A percentile compares a stretch with the other conserved stretches of the same genome.
Evolutionary conservation across 2,329 filamentous ascomycete genomes (phyloP).

Genomic region (Alternaria conjuncta): DNA sequence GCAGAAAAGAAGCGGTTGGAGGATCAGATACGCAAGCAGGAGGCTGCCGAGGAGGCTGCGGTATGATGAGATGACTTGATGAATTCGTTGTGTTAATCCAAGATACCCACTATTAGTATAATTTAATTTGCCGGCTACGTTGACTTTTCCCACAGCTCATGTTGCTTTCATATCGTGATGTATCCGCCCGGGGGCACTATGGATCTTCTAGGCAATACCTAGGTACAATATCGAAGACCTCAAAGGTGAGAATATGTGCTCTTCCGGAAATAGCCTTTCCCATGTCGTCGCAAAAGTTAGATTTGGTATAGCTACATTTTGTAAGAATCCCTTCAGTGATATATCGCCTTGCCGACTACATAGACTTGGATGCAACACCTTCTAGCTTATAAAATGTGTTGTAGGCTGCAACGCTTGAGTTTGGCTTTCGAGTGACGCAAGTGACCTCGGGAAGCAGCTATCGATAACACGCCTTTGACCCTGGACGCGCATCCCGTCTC

Average conservation of each 20-base stretch:
- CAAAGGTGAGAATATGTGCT: neutral
- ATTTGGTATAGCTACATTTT: neutral
- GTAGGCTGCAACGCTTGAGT: neutral
- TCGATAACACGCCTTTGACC: constrained; percentile 10
- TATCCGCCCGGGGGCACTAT: neutral
- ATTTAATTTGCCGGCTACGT: neutral
- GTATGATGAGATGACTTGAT: neutral
- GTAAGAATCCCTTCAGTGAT: neutral
- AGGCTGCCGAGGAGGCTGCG: constrained; percentile 39
- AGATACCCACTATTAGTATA: constrained; percentile 9
- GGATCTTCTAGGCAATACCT: neutral
- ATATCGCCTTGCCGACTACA: neutral
- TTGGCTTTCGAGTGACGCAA: constrained; percentile 1
- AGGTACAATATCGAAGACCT: neutral
- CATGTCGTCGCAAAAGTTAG: neutral
- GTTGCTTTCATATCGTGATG: neutral
- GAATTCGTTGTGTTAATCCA: neutral
- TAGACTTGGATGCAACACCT: neutral
- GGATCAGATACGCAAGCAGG: constrained; percentile 52
- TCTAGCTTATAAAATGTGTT: neutral
- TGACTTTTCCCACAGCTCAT: accelerated
- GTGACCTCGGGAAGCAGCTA: neutral
- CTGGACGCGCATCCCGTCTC: constrained; percentile 11
- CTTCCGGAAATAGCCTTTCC: neutral
- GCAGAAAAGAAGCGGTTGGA: constrained; percentile 54